Evolutionary conservation across 1,284 basidiomycete species (phyloP).

Genomic region (Taiwanofungus camphoratus): DNA sequence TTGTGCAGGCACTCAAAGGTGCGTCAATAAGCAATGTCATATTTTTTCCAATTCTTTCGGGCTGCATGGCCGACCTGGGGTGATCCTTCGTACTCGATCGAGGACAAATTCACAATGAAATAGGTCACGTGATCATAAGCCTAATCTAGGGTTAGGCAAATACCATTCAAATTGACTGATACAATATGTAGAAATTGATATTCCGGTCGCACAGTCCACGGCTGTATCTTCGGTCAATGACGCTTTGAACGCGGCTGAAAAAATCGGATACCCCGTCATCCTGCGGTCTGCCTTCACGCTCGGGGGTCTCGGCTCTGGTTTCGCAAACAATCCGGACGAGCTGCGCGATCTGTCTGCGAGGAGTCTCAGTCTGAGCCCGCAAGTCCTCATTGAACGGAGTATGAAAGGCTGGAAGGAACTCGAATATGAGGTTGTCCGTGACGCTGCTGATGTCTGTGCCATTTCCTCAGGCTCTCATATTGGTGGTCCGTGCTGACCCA

Average conservation of each 20-base stretch:
- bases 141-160: not conserved
- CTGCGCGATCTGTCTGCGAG: slow-evolving; percentile 92
- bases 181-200: slow-evolving; percentile 94
- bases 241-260: slow-evolving; percentile 86
- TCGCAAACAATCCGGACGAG: slow-evolving; percentile 94
- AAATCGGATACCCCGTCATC: slow-evolving; percentile 97
- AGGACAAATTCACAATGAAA: too few species aligned
- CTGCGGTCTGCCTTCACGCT: slow-evolving; percentile 97
- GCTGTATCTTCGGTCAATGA: slow-evolving; percentile 95
- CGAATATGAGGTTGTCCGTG: slow-evolving; percentile 98
- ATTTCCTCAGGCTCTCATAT: slow-evolving; percentile 1
- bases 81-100: too few species aligned
- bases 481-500: not conserved
- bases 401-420: slow-evolving; percentile 99
- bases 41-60: slow-evolving; percentile 3
- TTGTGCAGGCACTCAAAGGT: slow-evolving; percentile 97
- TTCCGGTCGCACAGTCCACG: slow-evolving; percentile 95
- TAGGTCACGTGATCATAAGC: not conserved
- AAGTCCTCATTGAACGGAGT: slow-evolving; percentile 95
- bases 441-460: slow-evolving; percentile 80
- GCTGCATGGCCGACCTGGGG: not conserved
- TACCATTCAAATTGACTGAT: not conserved
- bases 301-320: slow-evolving; percentile 97
- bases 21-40: slow-evolving; percentile 12
- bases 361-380: slow-evolving; percentile 87